Evolutionary conservation across 2,329 filamentous ascomycete genomes (phyloP).

Genomic region (Ophiocordyceps camponoti-leonardi): DNA sequence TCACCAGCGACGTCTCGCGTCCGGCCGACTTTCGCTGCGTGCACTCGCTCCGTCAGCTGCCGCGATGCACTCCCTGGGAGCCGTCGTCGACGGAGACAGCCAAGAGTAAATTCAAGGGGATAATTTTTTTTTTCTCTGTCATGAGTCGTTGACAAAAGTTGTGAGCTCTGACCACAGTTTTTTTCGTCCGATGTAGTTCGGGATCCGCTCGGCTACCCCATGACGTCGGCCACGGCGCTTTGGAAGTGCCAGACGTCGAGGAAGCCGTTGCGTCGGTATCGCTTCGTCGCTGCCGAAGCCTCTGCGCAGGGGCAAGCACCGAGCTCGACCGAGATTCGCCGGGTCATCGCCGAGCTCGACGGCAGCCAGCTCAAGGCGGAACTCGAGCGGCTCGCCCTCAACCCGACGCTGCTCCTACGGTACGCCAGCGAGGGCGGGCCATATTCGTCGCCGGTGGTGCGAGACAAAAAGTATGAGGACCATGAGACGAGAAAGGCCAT

Average conservation of each 20-base stretch:
- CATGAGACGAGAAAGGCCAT: not conserved
- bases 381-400: conserved; percentile 1
- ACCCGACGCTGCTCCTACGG: conserved; percentile 2
- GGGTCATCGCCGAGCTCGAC: conserved; percentile 3
- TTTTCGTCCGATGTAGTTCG: not conserved
- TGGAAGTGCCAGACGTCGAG: conserved; percentile 5
- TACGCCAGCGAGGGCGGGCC: conserved; percentile 1
- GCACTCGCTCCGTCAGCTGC: conserved; percentile 7
- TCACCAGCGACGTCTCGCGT: conserved; percentile 10
- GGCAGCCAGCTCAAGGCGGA: not conserved
- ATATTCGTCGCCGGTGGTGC: not conserved
- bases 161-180: too few relatives aligned
- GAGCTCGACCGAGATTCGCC: conserved; percentile 9
- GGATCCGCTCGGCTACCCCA: not conserved
- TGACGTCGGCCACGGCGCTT: not conserved
- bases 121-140: too few relatives aligned
- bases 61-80: conserved; percentile 6
- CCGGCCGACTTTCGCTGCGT: conserved; percentile 10
- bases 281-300: conserved; percentile 4
- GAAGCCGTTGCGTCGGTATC: conserved; percentile 5
- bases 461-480: not conserved
- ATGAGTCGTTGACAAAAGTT: too few relatives aligned
- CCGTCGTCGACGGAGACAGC: not conserved
- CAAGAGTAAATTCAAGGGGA: too few relatives aligned
- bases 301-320: conserved; percentile 2